Conservation (phyloP, 768 basidiomycete genomes). For the Phaeotremella fagi region DNA sequence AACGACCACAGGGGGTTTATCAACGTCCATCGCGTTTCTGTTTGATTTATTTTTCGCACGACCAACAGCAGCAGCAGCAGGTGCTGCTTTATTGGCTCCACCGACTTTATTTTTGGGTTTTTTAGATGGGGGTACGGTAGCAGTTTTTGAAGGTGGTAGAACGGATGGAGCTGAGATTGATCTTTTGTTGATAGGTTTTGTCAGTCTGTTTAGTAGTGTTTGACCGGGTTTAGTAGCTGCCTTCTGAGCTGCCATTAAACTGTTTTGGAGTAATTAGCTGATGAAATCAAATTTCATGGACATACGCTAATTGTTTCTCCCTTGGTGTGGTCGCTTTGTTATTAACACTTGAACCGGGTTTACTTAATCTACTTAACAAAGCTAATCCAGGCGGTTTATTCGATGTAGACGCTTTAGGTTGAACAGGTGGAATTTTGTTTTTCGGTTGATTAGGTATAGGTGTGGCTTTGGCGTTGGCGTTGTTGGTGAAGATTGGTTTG, state of each 20-base stretch:
- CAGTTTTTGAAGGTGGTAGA: conserved; percentile 16
- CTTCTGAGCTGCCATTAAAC: conserved; percentile 27
- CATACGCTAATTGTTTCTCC: conserved; percentile 31
- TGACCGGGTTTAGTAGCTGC: conserved; percentile 22
- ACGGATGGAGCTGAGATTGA: background rate
- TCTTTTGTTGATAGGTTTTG: background rate
- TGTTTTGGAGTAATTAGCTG: too few species aligned
- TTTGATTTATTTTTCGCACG: conserved; percentile 27
- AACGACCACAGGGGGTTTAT: conserved; percentile 19
- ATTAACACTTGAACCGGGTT: conserved; percentile 7
- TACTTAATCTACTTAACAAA: conserved; percentile 26
- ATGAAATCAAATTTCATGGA: conserved; percentile 1
- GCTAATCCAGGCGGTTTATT: conserved; percentile 33
- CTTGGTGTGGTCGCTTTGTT: conserved; percentile 1
- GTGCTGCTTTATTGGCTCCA: background rate
- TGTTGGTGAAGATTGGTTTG: too few species aligned
- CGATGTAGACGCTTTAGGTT: background rate
- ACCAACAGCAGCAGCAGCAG: conserved; percentile 14
- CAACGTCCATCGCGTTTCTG: conserved; percentile 31
- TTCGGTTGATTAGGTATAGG: conserved; percentile 1
- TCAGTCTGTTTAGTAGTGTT: conserved; percentile 25
- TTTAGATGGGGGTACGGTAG: background rate
- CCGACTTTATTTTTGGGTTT: background rate
- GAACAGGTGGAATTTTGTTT: background rate
- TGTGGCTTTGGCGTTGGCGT: background rate